A percentile compares a stretch with the other conserved stretches of the same genome.
These are phyloP conservation scores for Eucalyptus victrix DNA, from an alignment of 345 rosid species.

Conservation along the genomic window DNA sequence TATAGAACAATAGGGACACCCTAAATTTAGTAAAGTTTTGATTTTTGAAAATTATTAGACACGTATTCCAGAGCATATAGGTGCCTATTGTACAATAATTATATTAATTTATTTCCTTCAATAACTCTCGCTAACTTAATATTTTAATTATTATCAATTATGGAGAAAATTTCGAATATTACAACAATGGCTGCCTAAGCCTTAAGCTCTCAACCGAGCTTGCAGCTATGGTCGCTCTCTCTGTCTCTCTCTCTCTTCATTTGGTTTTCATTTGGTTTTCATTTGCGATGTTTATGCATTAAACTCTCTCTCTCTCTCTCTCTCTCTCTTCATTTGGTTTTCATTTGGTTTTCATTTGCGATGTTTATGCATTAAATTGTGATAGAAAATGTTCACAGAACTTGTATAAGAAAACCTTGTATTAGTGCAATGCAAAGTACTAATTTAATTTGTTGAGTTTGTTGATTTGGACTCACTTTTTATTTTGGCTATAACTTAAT, in stretches of 20 bases:
- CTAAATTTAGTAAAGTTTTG: neutral
- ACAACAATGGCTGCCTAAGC: neutral
- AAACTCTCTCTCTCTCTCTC: too few species aligned
- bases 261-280: neutral
- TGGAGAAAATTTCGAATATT: too few species aligned
- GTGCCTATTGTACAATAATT: neutral
- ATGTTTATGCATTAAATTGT: neutral
- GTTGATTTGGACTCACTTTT: neutral
- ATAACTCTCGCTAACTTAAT: neutral
- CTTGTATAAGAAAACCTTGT: neutral
- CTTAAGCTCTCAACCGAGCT: neutral
- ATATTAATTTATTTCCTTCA: too few species aligned
- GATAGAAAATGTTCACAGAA: neutral
- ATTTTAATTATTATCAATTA: too few species aligned
- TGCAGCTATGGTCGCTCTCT: neutral
- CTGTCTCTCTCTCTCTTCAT: neutral
- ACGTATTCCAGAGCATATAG: rapidly evolving
- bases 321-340: neutral
- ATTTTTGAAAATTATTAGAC: too few species aligned
- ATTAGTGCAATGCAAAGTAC: neutral
- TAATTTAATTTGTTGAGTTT: neutral
- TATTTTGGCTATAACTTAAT: neutral
- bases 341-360: neutral
- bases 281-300: too few species aligned
- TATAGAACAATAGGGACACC: neutral